Conservation (phyloP, 352 stramenopile species). For the Elongisporangium undulatum region DNA sequence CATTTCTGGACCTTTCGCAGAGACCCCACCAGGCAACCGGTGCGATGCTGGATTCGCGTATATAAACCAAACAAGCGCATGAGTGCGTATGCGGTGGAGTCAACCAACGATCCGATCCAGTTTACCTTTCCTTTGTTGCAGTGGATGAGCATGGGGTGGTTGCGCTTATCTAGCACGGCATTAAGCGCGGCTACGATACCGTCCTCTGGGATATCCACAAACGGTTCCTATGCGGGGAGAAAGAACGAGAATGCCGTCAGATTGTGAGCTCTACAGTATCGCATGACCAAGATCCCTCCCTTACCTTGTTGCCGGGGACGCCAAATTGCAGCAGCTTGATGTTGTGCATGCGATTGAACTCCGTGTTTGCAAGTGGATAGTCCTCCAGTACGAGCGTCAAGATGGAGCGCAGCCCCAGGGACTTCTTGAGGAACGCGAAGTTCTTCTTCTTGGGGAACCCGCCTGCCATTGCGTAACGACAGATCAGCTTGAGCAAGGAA, state of each 20-base stretch:
- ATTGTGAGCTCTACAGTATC: neutral
- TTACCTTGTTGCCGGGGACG: slow-evolving; percentile 84
- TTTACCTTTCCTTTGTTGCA: slow-evolving; percentile 85
- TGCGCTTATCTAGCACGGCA: slow-evolving; percentile 76
- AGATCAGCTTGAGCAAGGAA: neutral
- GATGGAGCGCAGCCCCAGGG: slow-evolving; percentile 73
- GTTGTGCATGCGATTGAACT: slow-evolving; percentile 78
- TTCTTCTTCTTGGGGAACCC: slow-evolving; percentile 90
- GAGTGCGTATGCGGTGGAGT: neutral
- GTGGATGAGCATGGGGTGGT: slow-evolving; percentile 86
- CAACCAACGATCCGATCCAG: neutral
- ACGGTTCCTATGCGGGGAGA: slow-evolving; percentile 55
- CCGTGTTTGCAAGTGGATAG: slow-evolving; percentile 76
- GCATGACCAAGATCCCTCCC: neutral
- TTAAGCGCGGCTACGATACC: slow-evolving; percentile 71
- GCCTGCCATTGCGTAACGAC: slow-evolving; percentile 12
- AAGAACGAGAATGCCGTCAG: neutral
- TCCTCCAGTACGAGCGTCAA: slow-evolving; percentile 85
- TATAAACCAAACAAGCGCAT: slow-evolving; percentile 2
- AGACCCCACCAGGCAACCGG: slow-evolving; percentile 71
- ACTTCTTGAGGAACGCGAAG: slow-evolving; percentile 79
- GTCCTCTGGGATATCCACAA: slow-evolving; percentile 83
- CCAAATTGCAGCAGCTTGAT: slow-evolving; percentile 83
- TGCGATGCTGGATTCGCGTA: slow-evolving; percentile 49
- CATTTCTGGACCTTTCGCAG: slow-evolving; percentile 80